Evolutionary conservation across 2,329 filamentous ascomycete genomes (phyloP).

Genomic region (Nigrospora sphaerica): DNA sequence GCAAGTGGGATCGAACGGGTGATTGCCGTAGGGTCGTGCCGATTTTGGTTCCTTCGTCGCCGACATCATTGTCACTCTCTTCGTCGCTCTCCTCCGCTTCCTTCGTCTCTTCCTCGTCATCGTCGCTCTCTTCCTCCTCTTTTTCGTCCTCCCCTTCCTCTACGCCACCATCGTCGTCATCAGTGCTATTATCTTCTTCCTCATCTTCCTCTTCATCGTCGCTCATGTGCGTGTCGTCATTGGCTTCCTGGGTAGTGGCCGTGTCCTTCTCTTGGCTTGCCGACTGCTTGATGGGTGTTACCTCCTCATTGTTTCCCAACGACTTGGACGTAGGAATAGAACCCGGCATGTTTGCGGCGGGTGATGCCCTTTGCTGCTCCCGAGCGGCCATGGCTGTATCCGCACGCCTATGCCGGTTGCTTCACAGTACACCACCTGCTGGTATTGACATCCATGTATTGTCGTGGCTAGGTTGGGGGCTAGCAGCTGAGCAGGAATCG

Average conservation of each 20-base stretch:
- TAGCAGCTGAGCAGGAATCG: not conserved
- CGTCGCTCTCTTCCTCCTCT: too few relatives aligned
- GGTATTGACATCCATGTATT: not conserved
- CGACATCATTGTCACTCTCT: too few relatives aligned
- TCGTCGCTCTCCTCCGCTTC: too few relatives aligned
- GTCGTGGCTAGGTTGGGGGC: not conserved
- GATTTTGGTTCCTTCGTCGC: not conserved
- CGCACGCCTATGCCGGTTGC: not conserved
- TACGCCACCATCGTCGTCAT: not conserved
- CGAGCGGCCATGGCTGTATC: too few relatives aligned
- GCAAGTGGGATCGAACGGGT: too few relatives aligned
- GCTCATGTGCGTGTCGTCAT: not conserved
- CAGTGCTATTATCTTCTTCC: not conserved
- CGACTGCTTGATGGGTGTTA: conserved; percentile 1
- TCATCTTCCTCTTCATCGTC: conserved; percentile 1
- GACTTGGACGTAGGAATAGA: not conserved
- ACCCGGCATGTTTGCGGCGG: conserved; percentile 1
- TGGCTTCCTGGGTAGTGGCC: not conserved
- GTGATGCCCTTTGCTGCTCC: too few relatives aligned
- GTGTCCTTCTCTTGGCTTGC: conserved; percentile 4
- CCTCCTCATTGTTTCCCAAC: not conserved
- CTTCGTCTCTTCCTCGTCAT: too few relatives aligned
- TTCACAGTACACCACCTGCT: not conserved
- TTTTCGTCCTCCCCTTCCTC: not conserved
- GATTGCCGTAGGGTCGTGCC: not conserved